These are phyloP conservation scores for Russula vinacea DNA, from an alignment of 768 basidiomycete species.

Conservation along the genomic window DNA sequence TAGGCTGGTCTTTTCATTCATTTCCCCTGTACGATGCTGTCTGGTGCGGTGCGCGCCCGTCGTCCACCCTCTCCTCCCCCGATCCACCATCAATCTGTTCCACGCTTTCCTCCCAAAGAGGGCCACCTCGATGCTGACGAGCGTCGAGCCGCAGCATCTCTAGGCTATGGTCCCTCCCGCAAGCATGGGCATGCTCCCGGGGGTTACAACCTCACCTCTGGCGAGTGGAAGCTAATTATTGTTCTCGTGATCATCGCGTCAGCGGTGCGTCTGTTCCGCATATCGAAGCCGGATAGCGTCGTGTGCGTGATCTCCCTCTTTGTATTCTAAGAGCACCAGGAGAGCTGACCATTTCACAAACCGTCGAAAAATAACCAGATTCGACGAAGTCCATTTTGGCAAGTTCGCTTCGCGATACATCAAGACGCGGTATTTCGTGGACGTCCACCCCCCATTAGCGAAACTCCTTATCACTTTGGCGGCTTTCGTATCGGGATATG, in stretches of 20 bases:
- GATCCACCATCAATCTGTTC: conserved; percentile 18
- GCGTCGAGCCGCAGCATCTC: conserved; percentile 30
- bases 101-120: conserved; percentile 28
- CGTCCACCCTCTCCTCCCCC: conserved; percentile 30
- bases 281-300: conserved; percentile 85
- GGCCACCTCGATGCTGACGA: conserved; percentile 31
- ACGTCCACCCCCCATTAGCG: conserved; percentile 96
- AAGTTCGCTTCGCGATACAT: conserved; percentile 95
- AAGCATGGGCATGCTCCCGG: conserved; percentile 43
- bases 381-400: conserved; percentile 98
- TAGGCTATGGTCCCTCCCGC: conserved; percentile 28
- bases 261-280: conserved; percentile 79
- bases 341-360: background rate
- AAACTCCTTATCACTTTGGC: conserved; percentile 93
- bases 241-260: conserved; percentile 65
- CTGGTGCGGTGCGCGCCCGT: conserved; percentile 28
- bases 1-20: conserved; percentile 21
- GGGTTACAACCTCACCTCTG: conserved; percentile 60
- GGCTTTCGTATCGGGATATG: conserved; percentile 80
- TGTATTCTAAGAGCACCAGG: background rate
- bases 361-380: conserved; percentile 48
- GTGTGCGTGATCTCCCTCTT: conserved; percentile 62
- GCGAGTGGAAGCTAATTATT: conserved; percentile 74
- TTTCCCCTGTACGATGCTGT: conserved; percentile 31
- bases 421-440: conserved; percentile 86